Percentiles rank a stretch among this genome's conserved stretches.
Evolutionary conservation across 1,284 basidiomycete genomes (phyloP).

Genomic region (Ganoderma resinaceum): DNA sequence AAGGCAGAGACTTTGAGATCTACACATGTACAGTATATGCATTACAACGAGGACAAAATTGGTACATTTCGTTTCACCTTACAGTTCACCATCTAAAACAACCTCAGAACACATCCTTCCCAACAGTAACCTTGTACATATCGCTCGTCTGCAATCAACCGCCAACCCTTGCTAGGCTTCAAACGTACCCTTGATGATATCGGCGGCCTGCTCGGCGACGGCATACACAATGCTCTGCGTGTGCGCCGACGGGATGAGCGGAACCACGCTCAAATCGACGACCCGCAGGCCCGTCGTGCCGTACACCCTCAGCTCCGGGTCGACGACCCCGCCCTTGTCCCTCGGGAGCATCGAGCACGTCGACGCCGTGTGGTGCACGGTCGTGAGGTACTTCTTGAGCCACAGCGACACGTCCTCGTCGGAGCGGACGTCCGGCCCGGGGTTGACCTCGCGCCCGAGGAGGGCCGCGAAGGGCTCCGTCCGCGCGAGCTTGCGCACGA

Average conservation of each 20-base stretch:
- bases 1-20: too few species aligned
- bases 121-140: too few species aligned
- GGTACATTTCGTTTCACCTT: too few species aligned
- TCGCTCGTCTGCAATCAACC: too few species aligned
- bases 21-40: too few species aligned
- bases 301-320: slow-evolving; percentile 58
- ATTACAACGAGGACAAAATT: too few species aligned
- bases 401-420: slow-evolving; percentile 24
- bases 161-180: background rate
- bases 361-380: slow-evolving; percentile 35
- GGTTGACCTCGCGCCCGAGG: slow-evolving; percentile 43
- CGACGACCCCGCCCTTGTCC: slow-evolving; percentile 58
- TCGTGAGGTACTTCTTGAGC: slow-evolving; percentile 18
- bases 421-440: slow-evolving; percentile 40
- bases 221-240: slow-evolving; percentile 19
- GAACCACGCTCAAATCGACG: slow-evolving; percentile 56
- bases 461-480: slow-evolving; percentile 50
- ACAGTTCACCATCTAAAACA: too few species aligned
- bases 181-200: slow-evolving; percentile 16
- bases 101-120: too few species aligned
- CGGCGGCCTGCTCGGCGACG: slow-evolving; percentile 16
- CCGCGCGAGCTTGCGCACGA: slow-evolving; percentile 48
- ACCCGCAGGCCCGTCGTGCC: slow-evolving; percentile 60
- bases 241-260: slow-evolving; percentile 10
- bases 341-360: slow-evolving; percentile 53